Base-by-base conservation (phyloP, 345 rosid species). In the Eucalyptus regnans region DNA sequence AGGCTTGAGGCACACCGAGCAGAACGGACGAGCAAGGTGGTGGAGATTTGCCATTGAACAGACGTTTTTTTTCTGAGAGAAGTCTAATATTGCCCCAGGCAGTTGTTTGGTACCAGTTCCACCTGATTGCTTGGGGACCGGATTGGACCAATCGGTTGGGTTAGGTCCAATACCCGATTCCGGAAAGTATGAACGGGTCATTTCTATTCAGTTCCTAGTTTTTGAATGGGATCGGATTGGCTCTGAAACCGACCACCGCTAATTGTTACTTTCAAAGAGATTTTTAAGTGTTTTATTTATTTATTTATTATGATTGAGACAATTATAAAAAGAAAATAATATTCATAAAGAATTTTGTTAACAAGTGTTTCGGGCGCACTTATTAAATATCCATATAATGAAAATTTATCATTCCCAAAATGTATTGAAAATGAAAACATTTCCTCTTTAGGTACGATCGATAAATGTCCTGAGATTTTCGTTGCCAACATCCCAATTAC, bases 191-290 rank as follows among this genome's bases (percentile, higher is more conserved):
- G 0, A 16, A 6, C 8, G 4, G 3, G 0, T 51, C 7, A 51
- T 51, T 16, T 51, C 3, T 3, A 51, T 6, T 16, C 0, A 0
- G 1, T 6, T 7, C 1, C 9, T 18, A 0, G 1, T 52, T 52
- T 0, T 14, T 7, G 37, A 64, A 6, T 12, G 0, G 1, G 10
- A 14, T 52, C 0, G 0, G 5, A 18, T 1, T 0, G 2, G 4
- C 10, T 52, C 0, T 1, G 23, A 3, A 44, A 1, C 10, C 1
- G 0, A 52, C 1, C 1, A 0, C 4, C 0, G 1, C 23, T 7
- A 18, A 7, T 64, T 7, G 5, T 64, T 64, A 1, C 76, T 64
- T 33, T 3, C 33, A n/a, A n/a, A 7, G 41, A n/a, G 10, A 10
- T 7, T 64, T 64, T 8, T 7, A n/a, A 2, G 1, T 7, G 15